Evolutionary conservation across 1,139 yeast species (phyloP), one percentile per base, ranked within the genome.

Genomic region (Diutina siamensis): DNA sequence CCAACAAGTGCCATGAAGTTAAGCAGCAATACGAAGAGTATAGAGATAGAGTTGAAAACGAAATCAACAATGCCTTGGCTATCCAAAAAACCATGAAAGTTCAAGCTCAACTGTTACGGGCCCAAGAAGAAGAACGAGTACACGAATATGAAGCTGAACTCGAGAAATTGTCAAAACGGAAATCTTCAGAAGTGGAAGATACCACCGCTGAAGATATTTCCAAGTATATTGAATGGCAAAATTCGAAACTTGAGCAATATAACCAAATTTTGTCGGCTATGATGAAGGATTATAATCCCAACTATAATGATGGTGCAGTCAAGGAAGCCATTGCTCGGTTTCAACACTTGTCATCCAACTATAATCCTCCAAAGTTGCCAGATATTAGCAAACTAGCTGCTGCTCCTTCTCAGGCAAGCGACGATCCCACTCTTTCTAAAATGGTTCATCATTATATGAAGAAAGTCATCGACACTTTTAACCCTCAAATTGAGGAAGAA

Each of bases 231-330:
- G 53, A 51, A 17, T 33, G 44, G 13, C 52, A 45, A 44, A 51
- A 44, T 48, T 46, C 52, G 18, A 59, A 54, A 21, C 54, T 61
- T 44, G 45, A 48, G 2, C 52, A 56, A 3, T 57, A 80, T 46
- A 81, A 78, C 52, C 46, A 49, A 1, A 63, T 78, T 20, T 60
- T 84, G 44, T 58, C 60, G 4, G 60, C 62, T 7, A 63, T 84
- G 63, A 64, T 74, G 22, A 58, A 66, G 2, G 76, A 80, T 47
- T 86, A 86, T 58, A 87, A 89, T 57, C 96, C 94, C 34, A 88
- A 88, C 59, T 87, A 85, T 65, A 89, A 88, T 58, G 97, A 89
- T 61, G 77, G 80, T 4, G 94, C 89, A 0, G 97, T 89, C 18
- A 86, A 86, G 57, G 73, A 68, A 10, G 81, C 94, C 0, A 81